Base-by-base conservation (phyloP, 768 basidiomycete genomes). In the Cystoderma amianthinum region DNA sequence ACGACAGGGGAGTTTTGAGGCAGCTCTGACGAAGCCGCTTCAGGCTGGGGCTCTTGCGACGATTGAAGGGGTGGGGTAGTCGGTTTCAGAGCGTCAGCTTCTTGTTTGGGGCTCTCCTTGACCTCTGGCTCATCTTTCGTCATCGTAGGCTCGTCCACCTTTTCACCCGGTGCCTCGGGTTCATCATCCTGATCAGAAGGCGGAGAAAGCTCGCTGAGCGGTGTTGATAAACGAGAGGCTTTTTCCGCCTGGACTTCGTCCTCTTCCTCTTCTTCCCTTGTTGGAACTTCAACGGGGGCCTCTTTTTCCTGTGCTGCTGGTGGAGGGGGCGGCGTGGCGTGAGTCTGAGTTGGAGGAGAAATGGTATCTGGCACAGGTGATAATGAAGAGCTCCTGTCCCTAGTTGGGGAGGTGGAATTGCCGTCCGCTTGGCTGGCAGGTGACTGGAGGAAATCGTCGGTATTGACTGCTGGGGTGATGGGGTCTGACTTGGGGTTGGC, bases 131-230 rank as follows among this genome's bases (percentile, higher is more conserved):
- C 34, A 17, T 16, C 34, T 36, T 19, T 36, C 9, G 19, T 22
- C 15, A 36, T 15, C 15, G 38, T 25, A 17, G 23, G 18, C 10
- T 11, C 7, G 10, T 47, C 25, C 44, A 48, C 9, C n/a, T 40
- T 15, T 6, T 36, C 34, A 36, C 34, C 9, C 13, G 48, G 38
- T n/a, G 21, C 10, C 37, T 25, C 24, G n/a, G 23, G 39, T 5
- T 67, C 61, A 39, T 61, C 60, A 2, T 68, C 65, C 19, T 77
- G 76, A 36, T 78, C 77, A 30, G 80, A 76, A 0, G 80, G 71
- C 1, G 82, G 79, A 5, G 85, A 85, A 18, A 86, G 75, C 47
- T 86, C 85, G 48, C 81, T 86, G 54, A 89, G 75, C 2, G 85
- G 85, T 0, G 85, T 85, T 16, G 81, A 81, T 44, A 69, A 69